Conservation (phyloP, 306 rosid species). For the Trifolium fragiferum region DNA sequence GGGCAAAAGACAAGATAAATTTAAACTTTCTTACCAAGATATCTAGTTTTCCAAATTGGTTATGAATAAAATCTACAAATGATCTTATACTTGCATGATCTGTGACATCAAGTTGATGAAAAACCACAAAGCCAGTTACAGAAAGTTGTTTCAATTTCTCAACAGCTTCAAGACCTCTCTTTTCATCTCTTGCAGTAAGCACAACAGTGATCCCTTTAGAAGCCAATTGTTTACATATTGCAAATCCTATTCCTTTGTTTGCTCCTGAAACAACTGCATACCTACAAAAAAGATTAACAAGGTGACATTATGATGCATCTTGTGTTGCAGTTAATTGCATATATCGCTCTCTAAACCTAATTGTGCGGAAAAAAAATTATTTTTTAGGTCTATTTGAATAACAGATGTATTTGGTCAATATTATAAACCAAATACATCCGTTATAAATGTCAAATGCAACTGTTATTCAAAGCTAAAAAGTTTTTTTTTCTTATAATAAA, state of each 20-base stretch:
- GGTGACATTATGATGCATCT: no score
- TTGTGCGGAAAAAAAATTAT: no score
- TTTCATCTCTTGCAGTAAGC: conserved; percentile 48
- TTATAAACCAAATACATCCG: no score
- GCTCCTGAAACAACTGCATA: conserved; percentile 52
- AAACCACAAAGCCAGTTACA: conserved; percentile 35
- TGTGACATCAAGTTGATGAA: conserved; percentile 50
- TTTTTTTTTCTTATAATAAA: no score
- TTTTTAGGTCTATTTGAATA: no score
- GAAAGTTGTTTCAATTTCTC: conserved; percentile 41
- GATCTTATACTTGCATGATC: conserved; percentile 47
- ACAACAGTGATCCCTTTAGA: conserved; percentile 49
- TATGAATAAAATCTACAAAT: conserved; percentile 40
- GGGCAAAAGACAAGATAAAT: not conserved
- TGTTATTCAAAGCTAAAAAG: no score
- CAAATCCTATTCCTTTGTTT: conserved; percentile 53
- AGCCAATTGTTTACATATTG: conserved; percentile 46
- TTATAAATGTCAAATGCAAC: no score
- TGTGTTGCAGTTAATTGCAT: no score
- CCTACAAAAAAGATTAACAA: conserved; percentile 21
- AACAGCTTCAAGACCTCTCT: conserved; percentile 44
- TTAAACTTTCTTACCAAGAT: conserved; percentile 44
- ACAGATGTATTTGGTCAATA: no score
- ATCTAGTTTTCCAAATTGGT: conserved; percentile 53
- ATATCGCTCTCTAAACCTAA: no score